Evolutionary conservation across 805 yeast genomes (phyloP), one percentile per base, ranked within the genome.

Genomic region (Candida takata): DNA sequence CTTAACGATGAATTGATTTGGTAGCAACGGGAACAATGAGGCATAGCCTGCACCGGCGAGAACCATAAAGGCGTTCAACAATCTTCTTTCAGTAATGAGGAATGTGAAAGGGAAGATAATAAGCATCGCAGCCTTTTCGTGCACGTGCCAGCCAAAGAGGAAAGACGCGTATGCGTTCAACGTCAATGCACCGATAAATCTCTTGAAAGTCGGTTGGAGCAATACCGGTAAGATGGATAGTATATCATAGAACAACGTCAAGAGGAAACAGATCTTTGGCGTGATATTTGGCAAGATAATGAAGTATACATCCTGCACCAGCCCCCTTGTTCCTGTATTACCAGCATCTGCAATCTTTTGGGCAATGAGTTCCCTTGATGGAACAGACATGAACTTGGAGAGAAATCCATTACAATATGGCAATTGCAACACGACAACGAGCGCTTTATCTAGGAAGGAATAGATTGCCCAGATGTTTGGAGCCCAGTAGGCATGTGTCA

Each of bases 401-500:
- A 77, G 45, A 13, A 69, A 42, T 3, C 42, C 52, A 10, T 73
- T 66, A 35, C 77, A 59, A 38, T 72, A 37, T 15, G 51, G 53
- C 14, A 30, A 48, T 24, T 40, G 45, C 7, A 70, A 60, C 3
- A 70, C 38, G 36, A 69, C 67, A 13, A 81, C 69, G 38, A 87
- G 64, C 1, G 79, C 52, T 39, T 95, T 69, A 58, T 92, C 99
- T 11, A 70, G 41, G 45, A 84, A 81, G 2, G 97, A 84, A 59
- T 92, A 92, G 8, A 90, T 49, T 0, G 98, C 96, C 99, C 99
- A 92, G 31, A 87, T 65, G 52, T 92, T 92, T 12, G 99, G 97
- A 1, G 98, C 97, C 97, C 98, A 92, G 61, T 92, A 92, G 0
- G 97, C 96, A 60, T 92, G 98, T 5, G 97, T 92, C 25, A 92